phyloP scores from a whole-genome alignment of 352 stramenopile genomes.

The Pythium guiyangense region DNA sequence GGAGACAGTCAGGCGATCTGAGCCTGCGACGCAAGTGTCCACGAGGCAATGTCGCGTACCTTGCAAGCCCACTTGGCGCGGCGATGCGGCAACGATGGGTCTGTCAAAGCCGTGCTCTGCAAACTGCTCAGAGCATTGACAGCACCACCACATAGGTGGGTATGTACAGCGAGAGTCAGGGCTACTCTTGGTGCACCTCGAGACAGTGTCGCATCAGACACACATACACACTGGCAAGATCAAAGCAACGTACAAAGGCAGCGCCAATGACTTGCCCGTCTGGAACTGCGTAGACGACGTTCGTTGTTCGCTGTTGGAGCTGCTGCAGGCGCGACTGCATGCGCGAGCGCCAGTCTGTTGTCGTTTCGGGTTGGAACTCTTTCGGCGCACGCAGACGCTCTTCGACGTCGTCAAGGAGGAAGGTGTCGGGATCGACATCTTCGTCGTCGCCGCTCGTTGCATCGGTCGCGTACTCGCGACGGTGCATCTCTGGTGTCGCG shows the following conservation, averaged over 20 bases:
- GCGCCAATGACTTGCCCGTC: neutral
- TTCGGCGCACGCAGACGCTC: neutral
- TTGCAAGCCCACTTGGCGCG: slow-evolving; percentile 20
- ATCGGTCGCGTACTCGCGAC: slow-evolving; percentile 4
- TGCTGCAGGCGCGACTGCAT: slow-evolving; percentile 21
- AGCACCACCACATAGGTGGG: neutral
- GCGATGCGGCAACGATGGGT: slow-evolving; percentile 18
- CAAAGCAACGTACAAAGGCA: slow-evolving; percentile 9
- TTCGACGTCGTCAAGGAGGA: neutral
- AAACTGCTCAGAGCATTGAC: slow-evolving; percentile 9
- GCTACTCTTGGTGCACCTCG: too few species aligned
- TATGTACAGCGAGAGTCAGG: neutral
- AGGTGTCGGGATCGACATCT: neutral
- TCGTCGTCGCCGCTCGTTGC: slow-evolving; percentile 7
- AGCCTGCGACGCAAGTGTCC: too few species aligned
- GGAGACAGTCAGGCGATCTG: neutral
- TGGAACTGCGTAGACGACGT: slow-evolving; percentile 2
- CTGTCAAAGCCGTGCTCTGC: slow-evolving; percentile 19
- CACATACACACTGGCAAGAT: neutral
- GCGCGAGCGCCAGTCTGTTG: slow-evolving; percentile 14
- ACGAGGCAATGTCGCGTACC: slow-evolving; percentile 5
- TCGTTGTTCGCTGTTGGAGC: neutral
- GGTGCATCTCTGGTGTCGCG: neutral
- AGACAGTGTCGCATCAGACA: neutral
- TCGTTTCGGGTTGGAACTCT: slow-evolving; percentile 9